A percentile compares a stretch with the other conserved stretches of the same genome.
phyloP scores from a whole-genome alignment of 129 eudicot genomes.

The Arctium lappa region DNA sequence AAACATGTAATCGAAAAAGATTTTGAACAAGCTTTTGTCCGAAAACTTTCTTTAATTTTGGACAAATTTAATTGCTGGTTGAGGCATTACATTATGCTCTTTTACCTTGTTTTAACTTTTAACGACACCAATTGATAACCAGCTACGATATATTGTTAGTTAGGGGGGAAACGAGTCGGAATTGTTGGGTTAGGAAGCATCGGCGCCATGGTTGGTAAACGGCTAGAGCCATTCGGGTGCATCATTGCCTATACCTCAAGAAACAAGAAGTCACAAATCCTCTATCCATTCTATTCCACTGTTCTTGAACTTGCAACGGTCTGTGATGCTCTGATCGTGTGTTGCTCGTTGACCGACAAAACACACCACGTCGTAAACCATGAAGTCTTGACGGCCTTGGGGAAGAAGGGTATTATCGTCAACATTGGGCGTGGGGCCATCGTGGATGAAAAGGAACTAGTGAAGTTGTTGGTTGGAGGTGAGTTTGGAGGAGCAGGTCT shows the following conservation, averaged over 20 bases:
- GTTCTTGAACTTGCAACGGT: conserved; percentile 49
- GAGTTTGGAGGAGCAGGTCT: conserved; percentile 81
- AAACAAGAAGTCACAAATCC: conserved; percentile 40
- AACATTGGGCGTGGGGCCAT: conserved; percentile 83
- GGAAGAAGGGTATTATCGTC: conserved; percentile 57
- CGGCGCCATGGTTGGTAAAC: conserved; percentile 51
- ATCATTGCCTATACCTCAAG: conserved; percentile 61
- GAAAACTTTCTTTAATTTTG: no score
- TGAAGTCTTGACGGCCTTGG: conserved; percentile 53
- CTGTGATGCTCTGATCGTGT: conserved; percentile 52
- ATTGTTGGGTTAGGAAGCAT: conserved; percentile 80
- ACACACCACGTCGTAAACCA: conserved; percentile 60
- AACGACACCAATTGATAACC: neutral
- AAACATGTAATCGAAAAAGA: no score
- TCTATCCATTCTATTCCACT: conserved; percentile 38
- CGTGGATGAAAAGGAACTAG: conserved; percentile 67
- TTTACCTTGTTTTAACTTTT: neutral
- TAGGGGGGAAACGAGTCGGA: conserved; percentile 68
- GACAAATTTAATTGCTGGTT: no score
- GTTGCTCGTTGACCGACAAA: conserved; percentile 59
- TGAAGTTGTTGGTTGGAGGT: conserved; percentile 44
- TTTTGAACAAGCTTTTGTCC: no score
- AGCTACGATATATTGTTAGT: conserved; percentile 36
- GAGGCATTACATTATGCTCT: neutral
- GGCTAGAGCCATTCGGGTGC: conserved; percentile 74